Evolutionary conservation across 2,329 filamentous ascomycete genomes (phyloP), one percentile per base, ranked within the genome.

Genomic region (Diaporthe australafricana): DNA sequence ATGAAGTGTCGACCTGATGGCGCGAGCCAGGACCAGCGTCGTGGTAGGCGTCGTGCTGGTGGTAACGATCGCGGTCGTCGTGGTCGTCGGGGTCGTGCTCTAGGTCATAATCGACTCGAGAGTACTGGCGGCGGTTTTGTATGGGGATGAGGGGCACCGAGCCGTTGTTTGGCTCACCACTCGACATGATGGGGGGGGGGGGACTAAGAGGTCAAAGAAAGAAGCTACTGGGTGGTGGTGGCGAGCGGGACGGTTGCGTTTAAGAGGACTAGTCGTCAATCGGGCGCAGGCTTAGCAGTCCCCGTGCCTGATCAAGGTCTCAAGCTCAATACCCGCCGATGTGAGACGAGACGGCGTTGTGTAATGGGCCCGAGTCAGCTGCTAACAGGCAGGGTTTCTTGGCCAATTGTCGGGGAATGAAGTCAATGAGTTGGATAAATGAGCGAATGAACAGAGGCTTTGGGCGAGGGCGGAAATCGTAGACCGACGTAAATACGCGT

Each of bases 141-240:
- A 73, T 48, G 17, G 70, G 14, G 53, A 67, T 73, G 65, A 73
- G 72, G 17, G 72, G 70, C 27, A 73, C 65, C 53, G 72, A 71
- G 42, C 70, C 70, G 52, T 68, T 42, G 20, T 60, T 32, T 25
- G 35, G 45, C 48, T 73, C 72, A 35, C 53, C 62, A 50, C 42
- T 27, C 40, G 68, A 52, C 68, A 70, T 70, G 32, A 32, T 62
- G 25, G 32, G 22, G 42, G 60, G 35, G 5, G 56, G 22, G 56
- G 16, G 32, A n/a, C 32, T 53, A 55, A n/a, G 7, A 40, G 35
- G 6, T 50, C 40, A 55, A 60, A 65, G 60, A 48, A 50, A 8
- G 45, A n/a, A 50, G 45, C 22, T 60, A 69, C 42, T 17, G 16
- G 8, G 42, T 38, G 63, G 12, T 65, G 30, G 63, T 45, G 38